A percentile compares a stretch with the other conserved stretches of the same genome.
Evolutionary conservation across 2,329 filamentous ascomycete genomes (phyloP).

Genomic region (Penicillium oxalicum): DNA sequence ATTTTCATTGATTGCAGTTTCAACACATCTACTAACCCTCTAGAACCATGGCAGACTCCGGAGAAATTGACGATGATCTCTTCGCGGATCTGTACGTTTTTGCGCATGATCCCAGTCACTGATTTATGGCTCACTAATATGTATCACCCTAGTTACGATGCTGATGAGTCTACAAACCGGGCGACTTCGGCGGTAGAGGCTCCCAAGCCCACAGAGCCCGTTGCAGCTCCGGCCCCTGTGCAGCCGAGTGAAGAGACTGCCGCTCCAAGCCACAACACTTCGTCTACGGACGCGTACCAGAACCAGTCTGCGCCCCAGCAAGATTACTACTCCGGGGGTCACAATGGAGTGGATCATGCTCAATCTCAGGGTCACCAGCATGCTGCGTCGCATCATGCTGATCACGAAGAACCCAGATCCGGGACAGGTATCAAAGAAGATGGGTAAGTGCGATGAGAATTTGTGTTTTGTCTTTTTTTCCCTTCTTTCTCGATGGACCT

Average conservation of each 20-base stretch:
- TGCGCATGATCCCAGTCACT: neutral
- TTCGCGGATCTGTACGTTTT: constrained; percentile 81
- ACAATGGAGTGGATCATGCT: constrained; percentile 25
- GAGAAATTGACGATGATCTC: constrained; percentile 86
- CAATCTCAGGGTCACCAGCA: constrained; percentile 11
- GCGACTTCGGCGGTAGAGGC: constrained; percentile 28
- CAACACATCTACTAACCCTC: neutral
- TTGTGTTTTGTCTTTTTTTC: constrained; percentile 1
- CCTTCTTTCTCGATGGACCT: neutral
- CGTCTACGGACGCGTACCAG: constrained; percentile 25
- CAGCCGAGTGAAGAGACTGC: constrained; percentile 27
- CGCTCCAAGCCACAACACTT: constrained; percentile 27
- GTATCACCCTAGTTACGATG: constrained; percentile 54
- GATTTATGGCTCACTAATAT: constrained; percentile 7
- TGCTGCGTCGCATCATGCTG: constrained; percentile 18
- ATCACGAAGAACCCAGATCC: constrained; percentile 35
- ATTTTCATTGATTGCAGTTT: constrained; percentile 1
- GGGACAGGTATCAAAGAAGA: constrained; percentile 70
- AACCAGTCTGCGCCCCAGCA: constrained; percentile 18
- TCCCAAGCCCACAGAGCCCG: constrained; percentile 33
- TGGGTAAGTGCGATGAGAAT: constrained; percentile 61
- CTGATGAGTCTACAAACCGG: constrained; percentile 51
- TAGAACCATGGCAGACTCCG: constrained; percentile 65
- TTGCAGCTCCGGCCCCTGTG: constrained; percentile 26
- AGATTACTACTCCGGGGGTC: constrained; percentile 20